Evolutionary conservation across 139 green algal genomes (phyloP), one percentile per base, ranked within the genome.

Genomic region (Desmodesmus armatus): DNA sequence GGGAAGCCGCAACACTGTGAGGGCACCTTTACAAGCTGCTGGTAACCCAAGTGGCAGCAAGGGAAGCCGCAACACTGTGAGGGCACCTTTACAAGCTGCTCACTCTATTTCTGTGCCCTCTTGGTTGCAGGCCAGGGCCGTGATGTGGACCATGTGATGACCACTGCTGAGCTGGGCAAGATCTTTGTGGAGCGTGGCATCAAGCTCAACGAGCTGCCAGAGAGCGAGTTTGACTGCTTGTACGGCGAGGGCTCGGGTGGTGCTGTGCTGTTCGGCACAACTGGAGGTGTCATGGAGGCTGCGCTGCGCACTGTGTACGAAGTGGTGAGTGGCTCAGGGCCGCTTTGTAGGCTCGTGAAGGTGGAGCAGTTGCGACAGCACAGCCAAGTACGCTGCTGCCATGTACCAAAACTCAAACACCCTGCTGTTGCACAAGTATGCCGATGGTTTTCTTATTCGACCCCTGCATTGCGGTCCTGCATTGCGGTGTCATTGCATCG

Each of bases 261-360:
- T 0, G 92, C 39, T 31, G 65, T 86, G 21, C 79, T 96, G 19
- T 96, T 96, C 77, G 93, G 93, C 74, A 93, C 92, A 35, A 94
- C 93, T 33, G 93, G 93, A 31, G 93, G 93, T 49, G 93, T 96
- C 25, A 96, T 94, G 92, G 93, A 96, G 89, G 93, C 93, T 13
- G 93, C 93, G 17, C 88, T 96, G 65, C 89, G 93, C 73, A 96
- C 93, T 6, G 93, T 95, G 76, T 70, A 72, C 41, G 81, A 80
- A 44, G n/a, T 84, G 78, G 78, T 84, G 78, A 76, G 62, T 76
- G 60, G 7, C 33, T 37, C 31, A 27, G 23, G 51, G 15, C 51
- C 13, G 15, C 13, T 13, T 17, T 13, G 51, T 13, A 17, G 51
- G 51, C 51, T 62, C 51, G 51, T 13, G 51, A 55, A 9, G n/a